These are phyloP conservation scores for Ustanciosporium gigantosporum DNA, from an alignment of 1,284 basidiomycete species.

Conservation along the genomic window DNA sequence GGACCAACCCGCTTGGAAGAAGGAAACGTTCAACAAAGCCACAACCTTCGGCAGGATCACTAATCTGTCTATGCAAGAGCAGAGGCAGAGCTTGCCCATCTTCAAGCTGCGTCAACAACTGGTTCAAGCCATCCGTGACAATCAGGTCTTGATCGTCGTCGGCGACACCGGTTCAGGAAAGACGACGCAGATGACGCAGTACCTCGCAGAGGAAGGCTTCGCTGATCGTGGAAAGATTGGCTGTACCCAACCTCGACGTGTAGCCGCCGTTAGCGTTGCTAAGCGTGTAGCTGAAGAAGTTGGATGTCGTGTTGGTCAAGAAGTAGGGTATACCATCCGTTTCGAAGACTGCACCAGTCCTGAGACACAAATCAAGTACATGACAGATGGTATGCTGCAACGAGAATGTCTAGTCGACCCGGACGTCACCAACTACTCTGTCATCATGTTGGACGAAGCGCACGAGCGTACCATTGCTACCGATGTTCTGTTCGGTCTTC, in stretches of 20 bases:
- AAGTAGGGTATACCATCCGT: slow-evolving; percentile 97
- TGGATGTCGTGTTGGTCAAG: slow-evolving; percentile 91
- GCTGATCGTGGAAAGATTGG: slow-evolving; percentile 87
- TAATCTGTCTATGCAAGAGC: slow-evolving; percentile 86
- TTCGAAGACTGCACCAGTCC: slow-evolving; percentile 98
- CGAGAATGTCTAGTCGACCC: slow-evolving; percentile 95
- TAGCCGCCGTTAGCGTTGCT: slow-evolving; percentile 98
- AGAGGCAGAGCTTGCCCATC: slow-evolving; percentile 86
- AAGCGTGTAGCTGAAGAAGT: slow-evolving; percentile 98
- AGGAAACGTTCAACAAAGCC: slow-evolving; percentile 92
- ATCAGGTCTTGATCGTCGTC: slow-evolving; percentile 90
- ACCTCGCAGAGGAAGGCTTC: slow-evolving; percentile 84
- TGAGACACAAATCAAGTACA: slow-evolving; percentile 98
- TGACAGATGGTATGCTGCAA: slow-evolving; percentile 99
- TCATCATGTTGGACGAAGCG: slow-evolving; percentile 97
- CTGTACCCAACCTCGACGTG: slow-evolving; percentile 96
- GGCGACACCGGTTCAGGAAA: slow-evolving; percentile 93
- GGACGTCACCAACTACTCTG: slow-evolving; percentile 85
- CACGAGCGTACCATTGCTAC: slow-evolving; percentile 98
- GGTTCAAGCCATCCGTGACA: slow-evolving; percentile 88
- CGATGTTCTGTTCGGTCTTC: slow-evolving; percentile 91
- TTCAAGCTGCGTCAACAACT: slow-evolving; percentile 92
- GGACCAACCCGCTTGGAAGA: slow-evolving; percentile 87
- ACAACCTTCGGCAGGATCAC: slow-evolving; percentile 95
- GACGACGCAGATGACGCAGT: slow-evolving; percentile 87